phyloP scores from a whole-genome alignment of 192 early-diverging fungal species.

The Chytriomyces sp. region DNA sequence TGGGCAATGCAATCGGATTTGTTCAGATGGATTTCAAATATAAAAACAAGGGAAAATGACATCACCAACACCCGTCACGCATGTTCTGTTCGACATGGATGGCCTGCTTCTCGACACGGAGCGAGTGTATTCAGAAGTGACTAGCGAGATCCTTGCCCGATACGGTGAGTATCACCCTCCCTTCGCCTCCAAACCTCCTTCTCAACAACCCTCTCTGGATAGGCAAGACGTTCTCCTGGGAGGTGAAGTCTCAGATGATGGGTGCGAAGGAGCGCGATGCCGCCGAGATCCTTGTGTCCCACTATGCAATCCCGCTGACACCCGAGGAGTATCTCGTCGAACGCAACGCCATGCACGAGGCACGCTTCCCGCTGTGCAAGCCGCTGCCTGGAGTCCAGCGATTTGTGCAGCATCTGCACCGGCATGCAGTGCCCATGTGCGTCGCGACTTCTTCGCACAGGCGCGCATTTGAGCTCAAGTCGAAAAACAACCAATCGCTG shows the following conservation, averaged over 20 bases:
- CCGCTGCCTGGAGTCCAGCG: conserved; percentile 62
- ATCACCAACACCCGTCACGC: conserved; percentile 36
- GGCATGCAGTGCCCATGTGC: conserved; percentile 73
- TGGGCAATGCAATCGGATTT: no score
- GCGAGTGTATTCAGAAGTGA: conserved; percentile 85
- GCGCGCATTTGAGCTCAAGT: conserved; percentile 78
- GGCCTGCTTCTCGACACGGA: conserved; percentile 76
- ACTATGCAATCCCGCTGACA: conserved; percentile 67
- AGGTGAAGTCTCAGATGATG: conserved; percentile 36
- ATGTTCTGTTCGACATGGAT: conserved; percentile 48
- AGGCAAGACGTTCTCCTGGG: conserved; percentile 40
- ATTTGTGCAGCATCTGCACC: conserved; percentile 76
- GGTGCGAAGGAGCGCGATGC: conserved; percentile 42
- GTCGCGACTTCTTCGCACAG: conserved; percentile 79
- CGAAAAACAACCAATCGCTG: conserved; percentile 67
- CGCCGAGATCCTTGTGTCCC: conserved; percentile 68
- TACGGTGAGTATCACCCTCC: conserved; percentile 52
- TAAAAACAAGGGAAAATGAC: conserved; percentile 42
- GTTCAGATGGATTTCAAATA: conserved; percentile 38
- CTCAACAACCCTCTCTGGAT: no score
- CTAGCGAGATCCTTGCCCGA: conserved; percentile 77
- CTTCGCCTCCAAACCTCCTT: no score
- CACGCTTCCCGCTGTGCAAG: conserved; percentile 66
- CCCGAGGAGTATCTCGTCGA: conserved; percentile 80
- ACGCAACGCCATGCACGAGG: conserved; percentile 47